Conservation (phyloP, 1,284 basidiomycete genomes). For the Malassezia restricta region DNA sequence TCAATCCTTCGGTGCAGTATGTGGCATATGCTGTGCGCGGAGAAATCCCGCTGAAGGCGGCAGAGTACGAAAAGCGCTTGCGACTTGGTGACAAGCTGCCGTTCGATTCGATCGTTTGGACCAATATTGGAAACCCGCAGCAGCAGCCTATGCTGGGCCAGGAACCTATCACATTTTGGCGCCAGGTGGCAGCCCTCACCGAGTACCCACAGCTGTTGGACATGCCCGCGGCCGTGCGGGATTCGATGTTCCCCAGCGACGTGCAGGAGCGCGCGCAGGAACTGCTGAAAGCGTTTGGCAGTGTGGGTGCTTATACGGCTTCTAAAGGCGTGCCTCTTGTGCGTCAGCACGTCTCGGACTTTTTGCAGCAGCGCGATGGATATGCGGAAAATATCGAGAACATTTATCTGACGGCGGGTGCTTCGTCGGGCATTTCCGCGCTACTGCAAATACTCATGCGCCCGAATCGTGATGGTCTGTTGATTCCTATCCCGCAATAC, state of each 20-base stretch:
- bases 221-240: conserved; percentile 43
- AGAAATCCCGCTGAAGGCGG: conserved; percentile 82
- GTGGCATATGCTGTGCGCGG: conserved; percentile 96
- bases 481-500: conserved; percentile 97
- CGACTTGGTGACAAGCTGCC: conserved; percentile 52
- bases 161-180: conserved; percentile 77
- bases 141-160: conserved; percentile 80
- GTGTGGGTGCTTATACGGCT: conserved; percentile 88
- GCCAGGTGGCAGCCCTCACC: conserved; percentile 81
- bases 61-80: conserved; percentile 53
- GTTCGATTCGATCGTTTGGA: conserved; percentile 78
- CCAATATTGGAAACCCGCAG: conserved; percentile 97
- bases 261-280: conserved; percentile 70
- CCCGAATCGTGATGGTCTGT: conserved; percentile 57
- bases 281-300: conserved; percentile 74
- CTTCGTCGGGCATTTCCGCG: conserved; percentile 79
- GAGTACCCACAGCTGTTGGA: conserved; percentile 80
- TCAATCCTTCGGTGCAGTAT: conserved; percentile 70
- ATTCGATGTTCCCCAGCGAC: conserved; percentile 65
- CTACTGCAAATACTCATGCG: conserved; percentile 69
- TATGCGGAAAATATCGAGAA: conserved; percentile 68
- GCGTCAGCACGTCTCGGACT: conserved; percentile 74
- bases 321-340: conserved; percentile 85
- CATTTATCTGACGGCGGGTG: conserved; percentile 89
- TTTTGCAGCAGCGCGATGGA: conserved; percentile 55